Evolutionary conservation across 2,329 filamentous ascomycete genomes (phyloP).

Genomic region (Xylaria sp.): DNA sequence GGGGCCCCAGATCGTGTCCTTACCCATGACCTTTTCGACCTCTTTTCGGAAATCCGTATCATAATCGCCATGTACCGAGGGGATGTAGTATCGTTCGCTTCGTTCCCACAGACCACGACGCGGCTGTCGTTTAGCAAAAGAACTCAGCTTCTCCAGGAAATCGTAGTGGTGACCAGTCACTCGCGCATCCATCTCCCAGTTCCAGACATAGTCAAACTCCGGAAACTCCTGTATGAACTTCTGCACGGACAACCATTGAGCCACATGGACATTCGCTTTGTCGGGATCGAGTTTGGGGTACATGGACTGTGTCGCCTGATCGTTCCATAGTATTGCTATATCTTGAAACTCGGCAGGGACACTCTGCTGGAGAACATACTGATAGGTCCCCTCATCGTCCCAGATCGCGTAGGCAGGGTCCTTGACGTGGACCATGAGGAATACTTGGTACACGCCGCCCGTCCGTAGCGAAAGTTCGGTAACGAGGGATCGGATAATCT

Average conservation of each 20-base stretch:
- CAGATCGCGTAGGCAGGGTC: constrained; percentile 54
- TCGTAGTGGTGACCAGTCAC: constrained; percentile 80
- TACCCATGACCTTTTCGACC: constrained; percentile 50
- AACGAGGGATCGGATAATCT: constrained; percentile 73
- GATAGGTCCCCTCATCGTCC: constrained; percentile 53
- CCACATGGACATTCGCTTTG: constrained; percentile 49
- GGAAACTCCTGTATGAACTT: constrained; percentile 71
- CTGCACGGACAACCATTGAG: constrained; percentile 68
- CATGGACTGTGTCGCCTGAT: constrained; percentile 65
- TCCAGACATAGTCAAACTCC: constrained; percentile 78
- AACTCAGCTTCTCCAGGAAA: constrained; percentile 59
- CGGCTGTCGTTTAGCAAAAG: constrained; percentile 62
- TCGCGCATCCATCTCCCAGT: constrained; percentile 80
- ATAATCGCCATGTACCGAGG: constrained; percentile 61
- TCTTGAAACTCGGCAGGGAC: constrained; percentile 65
- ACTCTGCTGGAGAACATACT: constrained; percentile 53
- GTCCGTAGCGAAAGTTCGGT: constrained; percentile 70
- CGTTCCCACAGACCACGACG: constrained; percentile 70
- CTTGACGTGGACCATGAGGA: constrained; percentile 74
- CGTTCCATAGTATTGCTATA: constrained; percentile 71
- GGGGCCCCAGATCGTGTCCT: constrained; percentile 62
- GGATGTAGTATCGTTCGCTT: constrained; percentile 68
- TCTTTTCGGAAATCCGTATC: constrained; percentile 60
- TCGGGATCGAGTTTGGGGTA: constrained; percentile 66
- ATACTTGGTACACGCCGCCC: constrained; percentile 76